Percentiles rank a stretch among this genome's conserved stretches.
Conservation (phyloP, 495 filamentous ascomycete species). For the Penicillium manginii region DNA sequence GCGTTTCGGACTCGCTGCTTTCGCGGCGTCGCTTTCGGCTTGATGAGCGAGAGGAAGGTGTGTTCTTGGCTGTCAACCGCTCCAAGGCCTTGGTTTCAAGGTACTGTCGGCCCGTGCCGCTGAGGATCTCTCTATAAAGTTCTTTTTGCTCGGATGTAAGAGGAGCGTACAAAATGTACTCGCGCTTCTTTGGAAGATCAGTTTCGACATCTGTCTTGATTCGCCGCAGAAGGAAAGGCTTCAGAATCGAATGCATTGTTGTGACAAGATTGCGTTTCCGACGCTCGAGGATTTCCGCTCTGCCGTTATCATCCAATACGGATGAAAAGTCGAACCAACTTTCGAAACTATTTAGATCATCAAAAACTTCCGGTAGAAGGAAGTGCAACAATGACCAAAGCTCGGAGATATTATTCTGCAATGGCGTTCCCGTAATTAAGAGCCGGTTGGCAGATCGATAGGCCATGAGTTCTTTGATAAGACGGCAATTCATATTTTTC, state of each 20-base stretch:
- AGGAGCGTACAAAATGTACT: conserved; percentile 92
- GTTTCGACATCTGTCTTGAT: conserved; percentile 93
- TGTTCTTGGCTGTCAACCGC: conserved; percentile 48
- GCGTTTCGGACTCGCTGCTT: conserved; percentile 41
- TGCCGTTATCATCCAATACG: conserved; percentile 72
- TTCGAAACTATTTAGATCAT: conserved; percentile 86
- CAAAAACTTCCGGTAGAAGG: conserved; percentile 87
- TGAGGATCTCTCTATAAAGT: conserved; percentile 82
- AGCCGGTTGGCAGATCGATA: conserved; percentile 89
- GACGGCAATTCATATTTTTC: conserved; percentile 93
- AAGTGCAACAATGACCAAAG: conserved; percentile 96
- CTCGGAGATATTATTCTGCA: conserved; percentile 95
- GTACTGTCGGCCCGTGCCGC: conserved; percentile 76
- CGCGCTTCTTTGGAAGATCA: conserved; percentile 89
- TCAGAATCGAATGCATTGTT: conserved; percentile 88
- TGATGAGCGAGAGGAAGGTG: conserved; percentile 32
- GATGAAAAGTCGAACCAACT: conserved; percentile 96
- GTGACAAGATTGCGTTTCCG: conserved; percentile 82
- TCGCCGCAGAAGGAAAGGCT: conserved; percentile 85
- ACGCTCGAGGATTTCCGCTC: conserved; percentile 56
- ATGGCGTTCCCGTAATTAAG: conserved; percentile 90
- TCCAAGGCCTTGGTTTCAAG: conserved; percentile 86
- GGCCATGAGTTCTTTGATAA: conserved; percentile 83
- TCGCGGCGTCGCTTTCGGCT: conserved; percentile 60
- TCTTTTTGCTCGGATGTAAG: conserved; percentile 87